Evolutionary conservation across 1,284 basidiomycete genomes (phyloP), one percentile per base, ranked within the genome.

Genomic region (Sparassis latifolia): DNA sequence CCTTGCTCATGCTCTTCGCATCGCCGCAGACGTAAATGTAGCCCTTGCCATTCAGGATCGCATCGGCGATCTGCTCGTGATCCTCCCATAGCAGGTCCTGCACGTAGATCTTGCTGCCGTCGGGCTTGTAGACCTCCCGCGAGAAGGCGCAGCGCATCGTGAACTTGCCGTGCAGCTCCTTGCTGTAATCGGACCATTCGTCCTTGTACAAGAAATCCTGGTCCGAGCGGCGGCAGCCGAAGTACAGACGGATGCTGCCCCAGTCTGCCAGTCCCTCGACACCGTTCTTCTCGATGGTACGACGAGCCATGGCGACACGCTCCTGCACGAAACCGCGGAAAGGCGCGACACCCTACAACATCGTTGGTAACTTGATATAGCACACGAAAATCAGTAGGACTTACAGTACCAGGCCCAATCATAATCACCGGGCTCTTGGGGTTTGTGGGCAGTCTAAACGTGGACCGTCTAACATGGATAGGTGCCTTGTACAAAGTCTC

Each of bases 261-360:
- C 96, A 99, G 66, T 97, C 94, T 30, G 84, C 82, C 58, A 99
- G 83, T 2, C 91, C 94, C 56, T 95, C 90, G 3, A 83, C 77
- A 3, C 93, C 92, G 62, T 92, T 92, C 80, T 97, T 97, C 64
- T 94, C 94, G 52, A 91, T 78, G 1, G 94, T 91, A 61, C 92
- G 92, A 56, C 92, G 87, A 10, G 95, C 96, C 42, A 97, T 84
- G 9, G 93, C 93, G 35, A 99, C 87, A 59, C 96, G 91, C 68
- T 99, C 96, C 73, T 99, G 97, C 5, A 99, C 82, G 67, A 99
- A 99, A 1, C 94, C 94, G 54, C 96, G 89, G 91, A 99, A 99
- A 12, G 96, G 96, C 35, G 96, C 96, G 48, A 99, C 93, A 75
- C 94, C 93, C 91, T 89, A 58, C 27, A 44, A 50, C 58, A 48